A percentile compares a stretch with the other conserved stretches of the same genome.
phyloP scores from a whole-genome alignment of 495 filamentous ascomycete species.

The Aspergillus egyptiacus region DNA sequence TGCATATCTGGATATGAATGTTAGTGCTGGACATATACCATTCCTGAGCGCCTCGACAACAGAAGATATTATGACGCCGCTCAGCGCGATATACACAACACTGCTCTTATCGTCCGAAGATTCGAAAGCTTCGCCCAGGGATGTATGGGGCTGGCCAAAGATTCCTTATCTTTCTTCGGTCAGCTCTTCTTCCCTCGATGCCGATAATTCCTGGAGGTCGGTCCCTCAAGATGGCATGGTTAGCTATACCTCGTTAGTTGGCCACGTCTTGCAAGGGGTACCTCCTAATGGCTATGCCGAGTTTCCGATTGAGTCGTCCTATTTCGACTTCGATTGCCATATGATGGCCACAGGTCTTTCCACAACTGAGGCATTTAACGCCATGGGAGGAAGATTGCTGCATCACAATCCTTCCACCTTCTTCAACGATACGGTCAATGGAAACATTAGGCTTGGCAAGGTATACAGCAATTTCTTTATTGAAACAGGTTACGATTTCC shows the following conservation, averaged over 20 bases:
- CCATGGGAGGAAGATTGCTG: not conserved
- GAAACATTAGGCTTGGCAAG: not conserved
- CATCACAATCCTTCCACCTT: not conserved
- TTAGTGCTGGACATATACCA: not conserved
- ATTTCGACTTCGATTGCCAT: not conserved
- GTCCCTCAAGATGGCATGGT: not conserved
- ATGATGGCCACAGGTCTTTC: not conserved
- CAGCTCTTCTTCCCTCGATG: not conserved
- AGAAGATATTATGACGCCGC: not conserved
- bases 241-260: not conserved
- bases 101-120: not conserved
- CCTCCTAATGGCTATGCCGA: not conserved
- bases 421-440: not conserved
- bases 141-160: constrained; percentile 1
- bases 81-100: not conserved
- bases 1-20: not conserved
- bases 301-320: not conserved
- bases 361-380: not conserved
- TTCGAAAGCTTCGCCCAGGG: not conserved
- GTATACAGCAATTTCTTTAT: not conserved
- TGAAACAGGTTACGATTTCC: not conserved
- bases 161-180: not conserved
- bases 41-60: not conserved
- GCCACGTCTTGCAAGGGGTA: not conserved
- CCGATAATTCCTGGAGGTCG: not conserved